Percentiles rank a stretch among this genome's conserved stretches.
Conservation (phyloP, 805 yeast genomes). For the Nakazawaea holstii region DNA sequence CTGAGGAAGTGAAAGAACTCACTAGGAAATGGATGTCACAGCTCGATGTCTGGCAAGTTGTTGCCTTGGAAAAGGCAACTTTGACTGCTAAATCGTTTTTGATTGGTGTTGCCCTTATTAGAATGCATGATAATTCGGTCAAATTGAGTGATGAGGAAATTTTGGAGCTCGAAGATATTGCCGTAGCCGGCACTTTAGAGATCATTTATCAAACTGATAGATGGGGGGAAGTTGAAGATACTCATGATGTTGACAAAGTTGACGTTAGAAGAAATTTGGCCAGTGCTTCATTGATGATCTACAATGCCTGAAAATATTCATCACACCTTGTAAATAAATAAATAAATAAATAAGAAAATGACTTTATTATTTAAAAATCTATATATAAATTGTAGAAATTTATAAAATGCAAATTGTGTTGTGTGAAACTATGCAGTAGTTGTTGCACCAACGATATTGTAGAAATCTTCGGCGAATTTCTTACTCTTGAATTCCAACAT, state of each 20-base stretch:
- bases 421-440: not conserved
- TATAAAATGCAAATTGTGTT: not conserved
- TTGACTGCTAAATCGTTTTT: conserved; percentile 81
- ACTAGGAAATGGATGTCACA: conserved; percentile 60
- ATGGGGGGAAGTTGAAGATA: conserved; percentile 99
- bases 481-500: conserved; percentile 10
- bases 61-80: conserved; percentile 87
- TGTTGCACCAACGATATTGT: conserved; percentile 4
- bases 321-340: not conserved
- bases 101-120: conserved; percentile 66
- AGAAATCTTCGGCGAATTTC: conserved; percentile 7
- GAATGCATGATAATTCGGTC: conserved; percentile 28
- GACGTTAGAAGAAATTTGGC: conserved; percentile 81
- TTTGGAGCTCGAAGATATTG: conserved; percentile 60
- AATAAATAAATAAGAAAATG: not conserved
- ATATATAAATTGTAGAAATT: conserved; percentile 1
- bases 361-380: not conserved
- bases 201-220: conserved; percentile 75
- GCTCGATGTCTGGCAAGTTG: conserved; percentile 71
- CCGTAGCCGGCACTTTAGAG: conserved; percentile 76
- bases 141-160: conserved; percentile 23
- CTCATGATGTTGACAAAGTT: conserved; percentile 95
- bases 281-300: conserved; percentile 63
- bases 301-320: conserved; percentile 8
- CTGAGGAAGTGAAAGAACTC: conserved; percentile 48